These are phyloP conservation scores for Sporothrix curviconia DNA, from an alignment of 2,329 filamentous ascomycete genomes.

Conservation along the genomic window DNA sequence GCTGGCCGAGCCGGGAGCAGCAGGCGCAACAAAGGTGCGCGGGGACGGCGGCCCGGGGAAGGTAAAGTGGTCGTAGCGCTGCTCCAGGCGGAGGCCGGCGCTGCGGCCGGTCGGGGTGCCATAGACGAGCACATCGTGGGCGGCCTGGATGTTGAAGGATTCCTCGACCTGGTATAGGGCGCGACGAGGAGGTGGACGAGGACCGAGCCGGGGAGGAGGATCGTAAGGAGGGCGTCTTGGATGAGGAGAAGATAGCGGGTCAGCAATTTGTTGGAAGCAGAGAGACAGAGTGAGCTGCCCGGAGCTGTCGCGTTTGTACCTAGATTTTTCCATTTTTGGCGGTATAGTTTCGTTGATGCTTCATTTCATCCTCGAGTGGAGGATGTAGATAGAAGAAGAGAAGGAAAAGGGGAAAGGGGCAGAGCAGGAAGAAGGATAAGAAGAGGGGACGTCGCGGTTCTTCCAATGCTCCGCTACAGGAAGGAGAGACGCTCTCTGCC, in stretches of 20 bases:
- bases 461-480: background rate
- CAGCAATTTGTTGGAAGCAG: no score
- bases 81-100: slow-evolving; percentile 45
- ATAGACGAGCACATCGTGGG: slow-evolving; percentile 80
- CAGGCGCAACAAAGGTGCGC: slow-evolving; percentile 79
- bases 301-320: no score
- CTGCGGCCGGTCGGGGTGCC: slow-evolving; percentile 58
- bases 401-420: background rate
- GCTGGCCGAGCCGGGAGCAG: slow-evolving; percentile 69
- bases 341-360: no score
- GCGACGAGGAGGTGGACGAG: slow-evolving; percentile 64
- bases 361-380: no score
- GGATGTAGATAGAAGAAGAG: background rate
- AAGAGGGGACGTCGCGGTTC: background rate
- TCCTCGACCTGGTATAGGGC: slow-evolving; percentile 95
- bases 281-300: no score
- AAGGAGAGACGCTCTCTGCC: background rate
- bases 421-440: background rate
- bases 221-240: slow-evolving; percentile 43
- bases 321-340: no score
- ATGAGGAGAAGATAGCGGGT: background rate
- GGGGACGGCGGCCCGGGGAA: slow-evolving; percentile 90
- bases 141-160: slow-evolving; percentile 93
- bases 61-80: slow-evolving; percentile 77
- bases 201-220: slow-evolving; percentile 57